A percentile compares a stretch with the other conserved stretches of the same genome.
phyloP scores from a whole-genome alignment of 208 protist genomes.

The Porcisia deanei region DNA sequence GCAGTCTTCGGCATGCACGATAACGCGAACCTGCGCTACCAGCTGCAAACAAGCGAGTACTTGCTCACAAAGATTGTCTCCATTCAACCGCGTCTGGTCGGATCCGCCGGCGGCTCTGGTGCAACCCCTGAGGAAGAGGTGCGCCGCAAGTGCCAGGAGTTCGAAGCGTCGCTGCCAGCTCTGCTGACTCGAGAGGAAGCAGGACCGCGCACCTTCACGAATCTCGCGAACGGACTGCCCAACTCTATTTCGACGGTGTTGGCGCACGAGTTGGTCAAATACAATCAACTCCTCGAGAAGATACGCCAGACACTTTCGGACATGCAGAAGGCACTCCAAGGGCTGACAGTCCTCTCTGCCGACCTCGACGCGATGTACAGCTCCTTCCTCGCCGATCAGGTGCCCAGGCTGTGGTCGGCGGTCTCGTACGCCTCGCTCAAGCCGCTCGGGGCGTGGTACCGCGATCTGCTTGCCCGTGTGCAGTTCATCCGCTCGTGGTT shows the following conservation, averaged over 20 bases:
- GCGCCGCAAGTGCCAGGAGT: slow-evolving; percentile 88
- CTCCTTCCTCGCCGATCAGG: slow-evolving; percentile 94
- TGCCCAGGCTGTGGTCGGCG: slow-evolving; percentile 93
- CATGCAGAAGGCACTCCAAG: slow-evolving; percentile 95
- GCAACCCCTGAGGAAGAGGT: slow-evolving; percentile 92
- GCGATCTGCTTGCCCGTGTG: slow-evolving; percentile 93
- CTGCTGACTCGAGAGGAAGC: slow-evolving; percentile 81
- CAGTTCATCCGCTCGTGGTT: slow-evolving; percentile 96
- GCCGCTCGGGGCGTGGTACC: slow-evolving; percentile 96
- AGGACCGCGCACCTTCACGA: slow-evolving; percentile 86
- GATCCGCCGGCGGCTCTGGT: slow-evolving; percentile 25
- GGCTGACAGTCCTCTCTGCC: slow-evolving; percentile 96
- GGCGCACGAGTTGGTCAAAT: slow-evolving; percentile 96
- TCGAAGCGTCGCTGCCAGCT: slow-evolving; percentile 77
- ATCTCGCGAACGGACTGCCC: slow-evolving; percentile 88
- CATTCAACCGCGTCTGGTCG: slow-evolving; percentile 90
- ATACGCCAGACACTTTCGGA: slow-evolving; percentile 90
- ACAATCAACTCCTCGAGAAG: slow-evolving; percentile 94
- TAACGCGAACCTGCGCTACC: slow-evolving; percentile 97
- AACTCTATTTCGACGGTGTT: slow-evolving; percentile 97
- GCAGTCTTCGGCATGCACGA: slow-evolving; percentile 98
- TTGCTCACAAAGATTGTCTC: slow-evolving; percentile 91
- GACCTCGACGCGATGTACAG: slow-evolving; percentile 96
- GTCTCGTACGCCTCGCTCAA: slow-evolving; percentile 97
- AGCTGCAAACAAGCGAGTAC: slow-evolving; percentile 93